These are phyloP conservation scores for Termitomyces sp. DNA, from an alignment of 1,284 basidiomycete genomes.

Conservation along the genomic window DNA sequence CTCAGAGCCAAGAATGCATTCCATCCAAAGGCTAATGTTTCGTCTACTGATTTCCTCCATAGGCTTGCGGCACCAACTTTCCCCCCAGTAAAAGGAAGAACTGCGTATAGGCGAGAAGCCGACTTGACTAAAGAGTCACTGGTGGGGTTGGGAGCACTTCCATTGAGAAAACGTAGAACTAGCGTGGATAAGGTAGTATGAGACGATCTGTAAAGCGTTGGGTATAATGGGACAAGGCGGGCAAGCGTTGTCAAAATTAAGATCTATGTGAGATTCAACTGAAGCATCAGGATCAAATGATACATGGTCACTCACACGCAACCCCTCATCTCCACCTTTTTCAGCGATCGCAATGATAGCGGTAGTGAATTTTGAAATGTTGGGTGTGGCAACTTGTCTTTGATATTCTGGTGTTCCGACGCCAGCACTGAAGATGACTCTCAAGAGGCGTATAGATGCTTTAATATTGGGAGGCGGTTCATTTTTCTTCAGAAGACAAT, in stretches of 20 bases:
- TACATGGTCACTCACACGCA: slow-evolving; percentile 40
- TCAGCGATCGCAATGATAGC: slow-evolving; percentile 54
- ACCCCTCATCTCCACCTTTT: slow-evolving; percentile 41
- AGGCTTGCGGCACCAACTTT: slow-evolving; percentile 66
- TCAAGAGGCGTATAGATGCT: slow-evolving; percentile 56
- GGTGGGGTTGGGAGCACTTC: slow-evolving; percentile 41
- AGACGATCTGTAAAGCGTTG: slow-evolving; percentile 56
- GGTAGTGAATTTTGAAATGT: slow-evolving; percentile 62
- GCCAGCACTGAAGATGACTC: slow-evolving; percentile 53
- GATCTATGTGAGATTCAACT: slow-evolving; percentile 33
- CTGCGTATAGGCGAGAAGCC: slow-evolving; percentile 53
- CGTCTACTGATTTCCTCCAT: slow-evolving; percentile 72
- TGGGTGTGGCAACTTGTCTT: slow-evolving; percentile 66
- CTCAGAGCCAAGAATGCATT: slow-evolving; percentile 52
- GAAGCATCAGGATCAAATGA: not conserved
- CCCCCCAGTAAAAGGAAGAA: slow-evolving; percentile 65
- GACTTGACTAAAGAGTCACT: slow-evolving; percentile 39
- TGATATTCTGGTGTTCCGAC: slow-evolving; percentile 67
- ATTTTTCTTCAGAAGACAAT: slow-evolving; percentile 49
- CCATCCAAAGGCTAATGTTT: slow-evolving; percentile 60
- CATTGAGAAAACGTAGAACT: slow-evolving; percentile 51
- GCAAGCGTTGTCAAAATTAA: slow-evolving; percentile 48
- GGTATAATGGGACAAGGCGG: slow-evolving; percentile 58
- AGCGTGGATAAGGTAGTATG: slow-evolving; percentile 47
- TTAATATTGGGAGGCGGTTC: slow-evolving; percentile 57